Evolutionary conservation across 148 eudicot genomes (phyloP).

Genomic region (Amaranthus hypochondriacus): DNA sequence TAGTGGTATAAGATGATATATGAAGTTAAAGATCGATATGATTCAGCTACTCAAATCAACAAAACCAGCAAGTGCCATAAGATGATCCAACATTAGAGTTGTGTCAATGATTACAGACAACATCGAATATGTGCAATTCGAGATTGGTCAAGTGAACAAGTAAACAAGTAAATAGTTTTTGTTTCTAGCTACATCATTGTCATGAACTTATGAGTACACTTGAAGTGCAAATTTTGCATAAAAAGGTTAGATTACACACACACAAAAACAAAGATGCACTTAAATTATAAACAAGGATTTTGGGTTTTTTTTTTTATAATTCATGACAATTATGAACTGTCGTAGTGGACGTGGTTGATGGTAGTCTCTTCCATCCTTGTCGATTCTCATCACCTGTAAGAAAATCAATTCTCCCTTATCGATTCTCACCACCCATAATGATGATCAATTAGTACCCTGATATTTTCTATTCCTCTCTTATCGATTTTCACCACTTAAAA

Average conservation of each 20-base stretch:
- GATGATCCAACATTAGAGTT: too few relatives aligned
- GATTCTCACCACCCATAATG: too few relatives aligned
- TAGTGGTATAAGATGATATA: neutral
- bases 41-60: neutral
- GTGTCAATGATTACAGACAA: neutral
- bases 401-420: too few relatives aligned
- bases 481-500: too few relatives aligned
- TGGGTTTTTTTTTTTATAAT: too few relatives aligned
- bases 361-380: too few relatives aligned
- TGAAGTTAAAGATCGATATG: neutral
- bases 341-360: too few relatives aligned
- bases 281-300: too few relatives aligned
- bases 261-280: neutral
- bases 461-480: too few relatives aligned
- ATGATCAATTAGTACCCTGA: too few relatives aligned
- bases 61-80: neutral
- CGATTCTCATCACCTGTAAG: too few relatives aligned
- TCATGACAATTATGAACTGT: too few relatives aligned
- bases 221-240: neutral
- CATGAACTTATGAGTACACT: neutral
- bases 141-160: neutral
- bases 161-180: neutral
- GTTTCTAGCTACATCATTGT: neutral
- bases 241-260: neutral
- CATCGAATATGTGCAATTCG: neutral